phyloP scores from a whole-genome alignment of 1,284 basidiomycete species.

The Trametes pubescens region DNA sequence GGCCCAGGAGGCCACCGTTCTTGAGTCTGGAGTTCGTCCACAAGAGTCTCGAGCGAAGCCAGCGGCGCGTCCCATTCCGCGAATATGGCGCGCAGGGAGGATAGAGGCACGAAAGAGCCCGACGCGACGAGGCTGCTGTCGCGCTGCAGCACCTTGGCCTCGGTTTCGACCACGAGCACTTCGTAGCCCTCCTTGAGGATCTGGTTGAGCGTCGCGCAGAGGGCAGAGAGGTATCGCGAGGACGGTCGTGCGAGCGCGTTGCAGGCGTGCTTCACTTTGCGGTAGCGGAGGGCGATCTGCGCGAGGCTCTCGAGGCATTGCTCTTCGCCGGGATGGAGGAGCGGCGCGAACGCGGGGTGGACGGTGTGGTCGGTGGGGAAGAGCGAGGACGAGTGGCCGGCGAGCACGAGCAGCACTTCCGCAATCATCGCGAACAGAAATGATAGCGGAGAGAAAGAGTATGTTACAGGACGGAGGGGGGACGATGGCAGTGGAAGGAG shows the following conservation, averaged over 20 bases:
- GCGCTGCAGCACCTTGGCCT: conserved; percentile 76
- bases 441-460: neutral
- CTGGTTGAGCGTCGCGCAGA: conserved; percentile 75
- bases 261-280: conserved; percentile 68
- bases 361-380: conserved; percentile 68
- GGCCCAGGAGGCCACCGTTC: conserved; percentile 74
- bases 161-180: conserved; percentile 79
- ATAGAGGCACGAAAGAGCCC: conserved; percentile 84
- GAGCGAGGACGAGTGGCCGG: conserved; percentile 84
- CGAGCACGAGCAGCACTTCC: conserved; percentile 84
- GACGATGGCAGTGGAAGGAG: neutral
- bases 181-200: conserved; percentile 85
- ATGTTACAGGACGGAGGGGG: neutral
- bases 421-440: conserved; percentile 68
- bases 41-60: conserved; percentile 68
- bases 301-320: conserved; percentile 81
- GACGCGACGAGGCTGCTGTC: conserved; percentile 76
- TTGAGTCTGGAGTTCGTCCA: conserved; percentile 65
- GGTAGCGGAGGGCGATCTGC: conserved; percentile 75
- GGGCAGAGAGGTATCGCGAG: conserved; percentile 80
- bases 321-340: conserved; percentile 88
- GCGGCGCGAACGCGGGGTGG: conserved; percentile 69
- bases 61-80: conserved; percentile 87
- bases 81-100: conserved; percentile 82
- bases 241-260: conserved; percentile 59